Base-by-base conservation (phyloP, 495 filamentous ascomycete species). In the Aspergillus nidulans region DNA sequence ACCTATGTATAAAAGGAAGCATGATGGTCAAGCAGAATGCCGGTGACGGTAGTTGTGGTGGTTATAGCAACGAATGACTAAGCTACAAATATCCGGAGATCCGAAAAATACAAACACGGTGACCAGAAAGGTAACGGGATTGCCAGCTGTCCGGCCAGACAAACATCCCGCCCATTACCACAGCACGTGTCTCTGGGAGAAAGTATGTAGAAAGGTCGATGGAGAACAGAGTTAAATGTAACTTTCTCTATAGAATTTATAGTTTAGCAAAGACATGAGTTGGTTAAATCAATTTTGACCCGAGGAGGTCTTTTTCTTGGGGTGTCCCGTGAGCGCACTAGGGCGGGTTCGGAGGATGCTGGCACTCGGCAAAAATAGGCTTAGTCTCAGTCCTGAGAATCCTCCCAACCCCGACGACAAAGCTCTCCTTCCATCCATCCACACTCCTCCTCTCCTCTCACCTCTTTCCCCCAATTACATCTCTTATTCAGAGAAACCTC, bases 341-440 rank as follows among this genome's bases (percentile, higher is more conserved):
- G 74, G 72, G 72, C 72, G 69, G 68, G 70, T 66, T 75, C 74
- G 74, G 72, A 77, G 74, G 65, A 66, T 69, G 61, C 62, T 62
- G 66, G 57, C 58, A 56, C 65, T 66, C 64, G 63, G 69, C 70
- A 65, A 67, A 52, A 75, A 67, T 62, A 60, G 70, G 74, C 63
- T 69, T 77, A 77, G 74, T 69, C 71, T 56, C 61, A 71, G 63
- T 70, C 63, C 70, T 71, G 67, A 71, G 71, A 74, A 73, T 70
- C 71, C 69, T 67, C 71, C 69, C 67, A 68, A 65, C 75, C 71
- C 67, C 71, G 71, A 74, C 72, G 74, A 77, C 72, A 79, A 80
- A 81, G 76, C 77, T 77, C 77, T 77, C 76, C 72, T 68, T 76
- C 71, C 66, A 68, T 67, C 70, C 75, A 69, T 74, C 76, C 69